Conservation (phyloP, 345 rosid species). For the Alliaria petiolata region DNA sequence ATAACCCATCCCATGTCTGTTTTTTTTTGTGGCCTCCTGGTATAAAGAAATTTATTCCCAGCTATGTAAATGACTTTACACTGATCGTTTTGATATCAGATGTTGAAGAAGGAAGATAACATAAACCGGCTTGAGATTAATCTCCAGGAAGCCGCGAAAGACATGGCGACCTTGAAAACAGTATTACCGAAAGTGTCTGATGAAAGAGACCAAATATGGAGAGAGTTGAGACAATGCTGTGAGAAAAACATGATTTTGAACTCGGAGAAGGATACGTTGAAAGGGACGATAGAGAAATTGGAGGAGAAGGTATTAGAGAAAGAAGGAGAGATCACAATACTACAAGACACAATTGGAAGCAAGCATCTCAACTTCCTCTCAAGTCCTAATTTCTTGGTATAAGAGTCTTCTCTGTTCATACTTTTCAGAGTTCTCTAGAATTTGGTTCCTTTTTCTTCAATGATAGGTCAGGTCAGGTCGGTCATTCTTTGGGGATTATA, state of each 20-base stretch:
- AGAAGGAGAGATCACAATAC: conserved; percentile 91
- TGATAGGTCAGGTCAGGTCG: not conserved
- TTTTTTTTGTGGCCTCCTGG: not conserved
- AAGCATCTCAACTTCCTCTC: conserved; percentile 56
- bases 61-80: not conserved
- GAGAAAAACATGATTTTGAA: conserved; percentile 86
- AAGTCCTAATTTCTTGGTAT: conserved; percentile 42
- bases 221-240: conserved; percentile 65
- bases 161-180: conserved; percentile 42
- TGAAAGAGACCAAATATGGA: conserved; percentile 89
- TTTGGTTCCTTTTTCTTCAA: not conserved
- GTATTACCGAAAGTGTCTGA: conserved; percentile 61
- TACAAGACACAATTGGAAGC: conserved; percentile 63
- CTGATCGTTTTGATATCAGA: conserved; percentile 37
- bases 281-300: conserved; percentile 60
- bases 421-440: not conserved
- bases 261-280: conserved; percentile 60
- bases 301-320: conserved; percentile 79
- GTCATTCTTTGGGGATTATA: conserved; percentile 8
- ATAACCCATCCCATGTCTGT: not conserved
- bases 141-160: conserved; percentile 66
- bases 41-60: not conserved
- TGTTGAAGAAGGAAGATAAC: conserved; percentile 74
- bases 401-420: conserved; percentile 26
- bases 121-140: conserved; percentile 44